Base-by-base conservation (phyloP, 139 green algal genomes). In the Asterochloris sp. region DNA sequence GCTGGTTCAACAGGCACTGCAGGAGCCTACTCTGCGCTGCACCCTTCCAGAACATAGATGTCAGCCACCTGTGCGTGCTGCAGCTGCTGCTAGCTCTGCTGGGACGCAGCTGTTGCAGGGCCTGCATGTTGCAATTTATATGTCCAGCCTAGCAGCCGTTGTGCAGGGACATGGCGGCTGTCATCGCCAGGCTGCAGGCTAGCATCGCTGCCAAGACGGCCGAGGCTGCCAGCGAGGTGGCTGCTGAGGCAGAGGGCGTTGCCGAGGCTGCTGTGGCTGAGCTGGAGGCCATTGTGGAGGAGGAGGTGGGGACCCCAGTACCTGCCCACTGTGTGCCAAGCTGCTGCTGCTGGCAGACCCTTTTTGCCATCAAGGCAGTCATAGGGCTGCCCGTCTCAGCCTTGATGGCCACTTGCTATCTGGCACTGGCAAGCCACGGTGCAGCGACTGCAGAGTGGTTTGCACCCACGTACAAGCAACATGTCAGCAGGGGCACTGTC, bases 171-270 rank as follows among this genome's bases (percentile, higher is more conserved):
- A 95, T 96, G 90, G 84, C 67, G 26, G 89, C 78, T 0, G 79
- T 95, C 28, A 91, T 96, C 73, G 86, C 78, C 64, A 85, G 85
- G 76, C 87, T 97, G 79, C 87, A 94, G 86, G 38, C 38, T 54
- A 54, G 38, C 38, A 54, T 54, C 38, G 38, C 38, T 54, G 38
- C 38, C 38, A 54, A 54, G 38, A 54, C 38, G 38, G 38, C 38
- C 38, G 38, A 54, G 38, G 38, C 38, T 54, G 38, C 38, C 38
- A 54, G 38, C 6, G 38, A 54, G 38, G 38, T 54, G 2, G 38
- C 38, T 6, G 38, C 38, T 54, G 38, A 82, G 54, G 77, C 60
- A 17, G 77, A 81, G 62, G 62, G n/a, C 12, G 69, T 81, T 63
- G 77, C 77, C 27, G 77, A 74, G 38, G 38, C 38, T 54, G 38